Percentiles rank a stretch among this genome's conserved stretches.
phyloP scores from a whole-genome alignment of 2,329 filamentous ascomycete species.

The Didymella pinodella region DNA sequence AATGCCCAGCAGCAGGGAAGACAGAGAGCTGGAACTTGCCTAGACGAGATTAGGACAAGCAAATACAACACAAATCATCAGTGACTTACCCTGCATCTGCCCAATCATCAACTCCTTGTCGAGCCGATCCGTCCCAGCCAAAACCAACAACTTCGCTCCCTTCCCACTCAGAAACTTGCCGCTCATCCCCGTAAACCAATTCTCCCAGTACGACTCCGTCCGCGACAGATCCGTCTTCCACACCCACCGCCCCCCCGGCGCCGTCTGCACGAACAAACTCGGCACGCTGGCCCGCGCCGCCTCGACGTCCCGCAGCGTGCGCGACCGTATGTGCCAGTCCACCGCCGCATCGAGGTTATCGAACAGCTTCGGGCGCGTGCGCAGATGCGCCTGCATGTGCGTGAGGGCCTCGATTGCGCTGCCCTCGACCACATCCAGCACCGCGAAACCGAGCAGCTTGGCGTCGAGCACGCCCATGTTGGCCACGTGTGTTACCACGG shows the following conservation, averaged over 20 bases:
- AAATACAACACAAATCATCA: not conserved
- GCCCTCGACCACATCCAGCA: slow-evolving; percentile 93
- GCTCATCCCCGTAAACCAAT: slow-evolving; percentile 89
- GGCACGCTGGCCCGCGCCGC: slow-evolving; percentile 92
- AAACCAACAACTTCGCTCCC: slow-evolving; percentile 82
- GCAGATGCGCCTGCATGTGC: slow-evolving; percentile 92
- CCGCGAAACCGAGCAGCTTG: slow-evolving; percentile 81
- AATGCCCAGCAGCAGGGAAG: slow-evolving; percentile 93
- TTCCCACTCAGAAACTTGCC: slow-evolving; percentile 83
- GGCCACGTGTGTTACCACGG: slow-evolving; percentile 86
- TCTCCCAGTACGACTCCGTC: slow-evolving; percentile 92
- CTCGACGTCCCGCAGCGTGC: slow-evolving; percentile 82
- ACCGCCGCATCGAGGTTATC: slow-evolving; percentile 79
- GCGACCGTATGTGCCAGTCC: slow-evolving; percentile 90
- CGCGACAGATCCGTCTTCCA: slow-evolving; percentile 87
- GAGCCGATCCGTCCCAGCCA: slow-evolving; percentile 88
- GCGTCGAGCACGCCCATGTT: slow-evolving; percentile 70
- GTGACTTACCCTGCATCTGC: slow-evolving; percentile 86
- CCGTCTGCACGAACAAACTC: slow-evolving; percentile 67
- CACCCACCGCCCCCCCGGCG: slow-evolving; percentile 63
- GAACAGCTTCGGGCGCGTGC: slow-evolving; percentile 80
- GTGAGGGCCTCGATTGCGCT: slow-evolving; percentile 93
- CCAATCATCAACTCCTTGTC: slow-evolving; percentile 94
- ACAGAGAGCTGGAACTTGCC: slow-evolving; percentile 95
- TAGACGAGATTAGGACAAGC: slow-evolving; percentile 52